phyloP scores from a whole-genome alignment of 257 asterid genomes.

The Solanum appendiculatum region DNA sequence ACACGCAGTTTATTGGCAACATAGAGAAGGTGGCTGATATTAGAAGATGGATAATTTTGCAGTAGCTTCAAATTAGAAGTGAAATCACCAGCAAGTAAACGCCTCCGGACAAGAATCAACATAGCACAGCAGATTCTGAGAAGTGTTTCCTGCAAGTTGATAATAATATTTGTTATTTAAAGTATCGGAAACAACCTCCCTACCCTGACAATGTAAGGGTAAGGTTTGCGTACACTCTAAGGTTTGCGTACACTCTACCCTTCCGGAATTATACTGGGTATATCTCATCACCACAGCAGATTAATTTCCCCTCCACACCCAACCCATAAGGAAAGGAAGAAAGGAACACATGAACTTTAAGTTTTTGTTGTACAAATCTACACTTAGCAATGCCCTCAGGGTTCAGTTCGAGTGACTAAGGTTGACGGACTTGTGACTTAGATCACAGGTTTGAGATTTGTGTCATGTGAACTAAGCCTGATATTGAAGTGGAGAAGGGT shows the following conservation, averaged over 20 bases:
- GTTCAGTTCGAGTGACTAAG: not conserved
- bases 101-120: conserved; percentile 78
- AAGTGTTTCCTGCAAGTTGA: conserved; percentile 58
- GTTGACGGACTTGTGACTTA: not conserved
- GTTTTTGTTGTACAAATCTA: not conserved
- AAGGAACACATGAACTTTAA: not conserved
- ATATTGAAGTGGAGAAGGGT: not conserved
- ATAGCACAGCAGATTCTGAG: conserved; percentile 87
- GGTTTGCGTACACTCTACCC: too few species aligned
- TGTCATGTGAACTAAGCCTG: not conserved
- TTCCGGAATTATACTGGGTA: too few species aligned
- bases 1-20: conserved; percentile 74
- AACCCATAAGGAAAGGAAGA: not conserved
- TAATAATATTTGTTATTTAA: not conserved
- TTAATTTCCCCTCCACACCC: not conserved
- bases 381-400: not conserved
- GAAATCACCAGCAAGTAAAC: conserved; percentile 89
- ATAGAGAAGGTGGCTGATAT: conserved; percentile 85
- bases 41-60: conserved; percentile 75
- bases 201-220: too few species aligned
- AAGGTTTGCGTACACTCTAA: too few species aligned
- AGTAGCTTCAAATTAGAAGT: conserved; percentile 84
- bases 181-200: too few species aligned
- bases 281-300: not conserved
- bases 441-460: not conserved